These are phyloP conservation scores for Aciculoconidium aculeatum DNA, from an alignment of 805 yeast genomes.

Conservation along the genomic window DNA sequence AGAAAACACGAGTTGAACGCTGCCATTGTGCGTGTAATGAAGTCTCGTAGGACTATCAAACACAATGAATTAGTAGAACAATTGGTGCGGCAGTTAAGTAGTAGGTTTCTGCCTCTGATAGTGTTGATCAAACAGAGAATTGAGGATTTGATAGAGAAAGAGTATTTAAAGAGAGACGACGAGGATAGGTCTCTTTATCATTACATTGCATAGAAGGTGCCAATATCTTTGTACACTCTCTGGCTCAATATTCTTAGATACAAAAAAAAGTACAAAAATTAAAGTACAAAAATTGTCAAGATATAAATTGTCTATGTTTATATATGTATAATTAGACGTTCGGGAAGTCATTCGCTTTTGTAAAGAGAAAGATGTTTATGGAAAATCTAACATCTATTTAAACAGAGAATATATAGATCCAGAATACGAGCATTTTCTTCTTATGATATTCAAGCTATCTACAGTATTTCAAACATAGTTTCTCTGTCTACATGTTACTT, in stretches of 20 bases:
- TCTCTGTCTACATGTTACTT: too few relatives aligned
- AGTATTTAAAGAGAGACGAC: slow-evolving; percentile 69
- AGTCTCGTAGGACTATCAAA: slow-evolving; percentile 53
- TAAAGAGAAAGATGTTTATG: too few relatives aligned
- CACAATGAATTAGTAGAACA: slow-evolving; percentile 68
- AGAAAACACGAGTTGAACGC: slow-evolving; percentile 72
- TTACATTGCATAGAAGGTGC: slow-evolving; percentile 56
- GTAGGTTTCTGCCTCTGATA: slow-evolving; percentile 66
- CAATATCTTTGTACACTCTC: not conserved
- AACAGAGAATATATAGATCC: too few relatives aligned
- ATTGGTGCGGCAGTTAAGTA: slow-evolving; percentile 50
- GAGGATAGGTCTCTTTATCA: slow-evolving; percentile 55
- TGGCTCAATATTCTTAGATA: not conserved
- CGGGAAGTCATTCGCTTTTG: not conserved
- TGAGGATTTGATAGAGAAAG: slow-evolving; percentile 72
- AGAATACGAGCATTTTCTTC: too few relatives aligned
- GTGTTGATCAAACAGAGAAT: slow-evolving; percentile 64
- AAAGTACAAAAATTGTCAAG: not conserved
- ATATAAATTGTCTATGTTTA: not conserved
- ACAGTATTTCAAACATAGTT: too few relatives aligned
- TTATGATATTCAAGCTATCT: too few relatives aligned
- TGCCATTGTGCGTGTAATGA: slow-evolving; percentile 84
- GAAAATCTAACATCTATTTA: too few relatives aligned
- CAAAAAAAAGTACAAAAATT: not conserved
- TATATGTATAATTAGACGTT: not conserved